Percentiles rank a stretch among this genome's conserved stretches.
Evolutionary conservation across 768 basidiomycete genomes (phyloP).

Genomic region (Royoungia palumana): DNA sequence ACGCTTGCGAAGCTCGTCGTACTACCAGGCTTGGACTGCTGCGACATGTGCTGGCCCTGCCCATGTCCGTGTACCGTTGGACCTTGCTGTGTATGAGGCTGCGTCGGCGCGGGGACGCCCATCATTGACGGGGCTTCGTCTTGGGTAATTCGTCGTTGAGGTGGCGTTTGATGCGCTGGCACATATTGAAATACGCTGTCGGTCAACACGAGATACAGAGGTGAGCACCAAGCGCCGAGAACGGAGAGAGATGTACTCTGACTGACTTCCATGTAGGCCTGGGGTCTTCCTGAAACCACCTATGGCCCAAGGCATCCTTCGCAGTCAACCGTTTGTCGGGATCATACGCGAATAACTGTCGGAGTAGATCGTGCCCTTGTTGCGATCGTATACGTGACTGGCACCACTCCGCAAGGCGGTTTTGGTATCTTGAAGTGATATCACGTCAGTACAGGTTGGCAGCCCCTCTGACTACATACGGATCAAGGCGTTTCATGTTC

Average conservation of each 20-base stretch:
- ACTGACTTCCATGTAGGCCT: slow-evolving; percentile 81
- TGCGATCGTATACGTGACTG: slow-evolving; percentile 54
- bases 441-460: slow-evolving; percentile 1
- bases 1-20: slow-evolving; percentile 60
- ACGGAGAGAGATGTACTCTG: neutral
- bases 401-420: slow-evolving; percentile 74
- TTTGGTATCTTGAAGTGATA: slow-evolving; percentile 47
- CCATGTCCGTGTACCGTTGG: slow-evolving; percentile 47
- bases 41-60: slow-evolving; percentile 39
- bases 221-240: slow-evolving; percentile 5
- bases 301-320: slow-evolving; percentile 73
- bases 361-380: slow-evolving; percentile 79
- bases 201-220: neutral
- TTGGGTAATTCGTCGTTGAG: slow-evolving; percentile 83
- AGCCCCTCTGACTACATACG: slow-evolving; percentile 40
- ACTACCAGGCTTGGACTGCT: slow-evolving; percentile 53
- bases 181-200: slow-evolving; percentile 72
- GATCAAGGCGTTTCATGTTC: slow-evolving; percentile 75
- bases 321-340: slow-evolving; percentile 85
- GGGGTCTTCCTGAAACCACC: slow-evolving; percentile 93
- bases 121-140: slow-evolving; percentile 91
- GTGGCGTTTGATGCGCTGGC: slow-evolving; percentile 67
- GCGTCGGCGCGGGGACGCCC: slow-evolving; percentile 51
- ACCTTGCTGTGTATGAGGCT: slow-evolving; percentile 39
- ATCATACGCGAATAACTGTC: slow-evolving; percentile 84